A percentile compares a stretch with the other conserved stretches of the same genome.
phyloP scores from a whole-genome alignment of 129 eudicot genomes.

The Lactuca saligna region DNA sequence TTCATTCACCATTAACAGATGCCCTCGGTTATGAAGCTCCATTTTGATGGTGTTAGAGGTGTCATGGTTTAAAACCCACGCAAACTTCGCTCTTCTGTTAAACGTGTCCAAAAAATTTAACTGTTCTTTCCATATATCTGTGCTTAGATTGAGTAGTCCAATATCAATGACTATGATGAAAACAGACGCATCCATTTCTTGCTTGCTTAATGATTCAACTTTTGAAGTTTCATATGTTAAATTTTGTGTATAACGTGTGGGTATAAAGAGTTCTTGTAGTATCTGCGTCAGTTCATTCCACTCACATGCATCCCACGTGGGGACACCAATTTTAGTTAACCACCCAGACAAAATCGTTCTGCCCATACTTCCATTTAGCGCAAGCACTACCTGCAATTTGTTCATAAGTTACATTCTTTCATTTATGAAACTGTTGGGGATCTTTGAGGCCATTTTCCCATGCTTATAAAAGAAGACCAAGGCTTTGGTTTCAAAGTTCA shows the following conservation, averaged over 20 bases:
- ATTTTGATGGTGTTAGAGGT: conserved; percentile 66
- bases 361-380: conserved; percentile 72
- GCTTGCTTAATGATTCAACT: conserved; percentile 27
- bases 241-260: conserved; percentile 31
- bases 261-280: conserved; percentile 59
- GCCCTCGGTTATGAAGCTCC: conserved; percentile 83
- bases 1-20: conserved; percentile 67
- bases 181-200: conserved; percentile 35
- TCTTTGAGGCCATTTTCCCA: no score
- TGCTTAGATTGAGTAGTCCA: conserved; percentile 71
- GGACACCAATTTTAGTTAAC: conserved; percentile 55
- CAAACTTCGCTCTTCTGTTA: conserved; percentile 56
- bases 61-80: conserved; percentile 89
- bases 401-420: not conserved
- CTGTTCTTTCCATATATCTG: conserved; percentile 85
- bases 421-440: no score
- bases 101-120: conserved; percentile 60
- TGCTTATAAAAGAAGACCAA: no score
- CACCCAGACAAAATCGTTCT: conserved; percentile 61
- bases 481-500: no score
- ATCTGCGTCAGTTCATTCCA: conserved; percentile 87
- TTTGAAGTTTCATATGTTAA: conserved; percentile 31
- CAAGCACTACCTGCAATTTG: conserved; percentile 74
- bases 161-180: conserved; percentile 72
- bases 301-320: conserved; percentile 65